Conservation (phyloP, 2,329 filamentous ascomycete genomes). For the Fusarium scirpi region DNA sequence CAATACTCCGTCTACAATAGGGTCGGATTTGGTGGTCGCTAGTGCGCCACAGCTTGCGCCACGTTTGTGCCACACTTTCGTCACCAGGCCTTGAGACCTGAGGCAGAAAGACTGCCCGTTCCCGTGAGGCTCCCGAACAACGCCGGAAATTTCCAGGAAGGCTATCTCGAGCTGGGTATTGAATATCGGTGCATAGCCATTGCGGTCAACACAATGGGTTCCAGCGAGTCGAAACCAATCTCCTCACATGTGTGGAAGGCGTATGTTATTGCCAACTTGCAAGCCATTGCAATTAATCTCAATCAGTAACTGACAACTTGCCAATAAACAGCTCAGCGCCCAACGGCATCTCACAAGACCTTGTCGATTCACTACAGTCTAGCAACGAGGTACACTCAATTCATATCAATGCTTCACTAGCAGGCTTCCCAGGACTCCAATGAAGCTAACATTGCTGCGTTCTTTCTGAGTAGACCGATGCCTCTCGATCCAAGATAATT, state of each 20-base stretch:
- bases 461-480: conserved; percentile 77
- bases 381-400: conserved; percentile 80
- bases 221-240: conserved; percentile 66
- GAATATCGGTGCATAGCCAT: conserved; percentile 51
- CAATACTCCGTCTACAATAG: conserved; percentile 2
- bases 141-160: conserved; percentile 53
- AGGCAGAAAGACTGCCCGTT: conserved; percentile 48
- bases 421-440: neutral
- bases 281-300: neutral
- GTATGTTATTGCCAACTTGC: conserved; percentile 55
- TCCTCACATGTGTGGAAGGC: conserved; percentile 65
- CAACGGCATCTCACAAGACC: conserved; percentile 77
- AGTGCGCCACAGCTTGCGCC: conserved; percentile 17
- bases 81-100: conserved; percentile 40
- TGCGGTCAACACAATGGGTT: conserved; percentile 64
- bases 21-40: neutral
- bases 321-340: conserved; percentile 57
- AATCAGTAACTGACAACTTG: conserved; percentile 40
- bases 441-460: conserved; percentile 30
- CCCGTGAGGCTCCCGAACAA: conserved; percentile 51
- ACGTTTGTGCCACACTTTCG: neutral
- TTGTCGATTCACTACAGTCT: conserved; percentile 84
- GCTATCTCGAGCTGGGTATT: conserved; percentile 48
- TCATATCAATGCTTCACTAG: neutral
- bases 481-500: conserved; percentile 82